phyloP scores from a whole-genome alignment of 75 land plant species.

The Cunninghamia lanceolata region DNA sequence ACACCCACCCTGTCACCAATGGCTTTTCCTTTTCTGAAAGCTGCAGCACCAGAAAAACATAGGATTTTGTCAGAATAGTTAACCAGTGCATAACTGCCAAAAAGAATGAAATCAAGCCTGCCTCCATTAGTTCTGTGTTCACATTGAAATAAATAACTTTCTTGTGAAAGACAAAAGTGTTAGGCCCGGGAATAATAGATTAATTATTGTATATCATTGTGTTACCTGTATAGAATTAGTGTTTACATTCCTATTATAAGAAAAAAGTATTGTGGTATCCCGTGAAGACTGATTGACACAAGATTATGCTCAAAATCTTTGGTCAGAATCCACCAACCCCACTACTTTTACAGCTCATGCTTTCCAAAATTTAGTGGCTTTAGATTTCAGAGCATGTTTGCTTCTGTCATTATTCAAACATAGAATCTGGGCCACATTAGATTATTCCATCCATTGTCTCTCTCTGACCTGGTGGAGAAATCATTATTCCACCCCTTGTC shows the following conservation, averaged over 20 bases:
- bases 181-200: too few species aligned
- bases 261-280: not conserved
- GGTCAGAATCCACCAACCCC: not conserved
- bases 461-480: too few species aligned
- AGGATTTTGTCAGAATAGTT: too few species aligned
- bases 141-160: not conserved
- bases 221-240: too few species aligned
- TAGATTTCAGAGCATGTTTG: too few species aligned
- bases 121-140: not conserved
- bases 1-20: conserved; percentile 64
- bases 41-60: conserved; percentile 28
- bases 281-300: not conserved
- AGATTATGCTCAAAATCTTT: not conserved
- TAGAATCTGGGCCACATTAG: too few species aligned
- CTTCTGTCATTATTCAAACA: too few species aligned
- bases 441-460: too few species aligned
- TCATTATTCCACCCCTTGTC: too few species aligned
- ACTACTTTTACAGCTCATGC: not conserved
- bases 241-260: too few species aligned
- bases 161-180: not conserved
- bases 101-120: not conserved
- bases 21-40: conserved; percentile 38
- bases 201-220: too few species aligned
- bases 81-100: not conserved
- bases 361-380: too few species aligned